A percentile compares a stretch with the other conserved stretches of the same genome.
Evolutionary conservation across 495 filamentous ascomycete species (phyloP).

Genomic region (Glutinoglossum americanum): DNA sequence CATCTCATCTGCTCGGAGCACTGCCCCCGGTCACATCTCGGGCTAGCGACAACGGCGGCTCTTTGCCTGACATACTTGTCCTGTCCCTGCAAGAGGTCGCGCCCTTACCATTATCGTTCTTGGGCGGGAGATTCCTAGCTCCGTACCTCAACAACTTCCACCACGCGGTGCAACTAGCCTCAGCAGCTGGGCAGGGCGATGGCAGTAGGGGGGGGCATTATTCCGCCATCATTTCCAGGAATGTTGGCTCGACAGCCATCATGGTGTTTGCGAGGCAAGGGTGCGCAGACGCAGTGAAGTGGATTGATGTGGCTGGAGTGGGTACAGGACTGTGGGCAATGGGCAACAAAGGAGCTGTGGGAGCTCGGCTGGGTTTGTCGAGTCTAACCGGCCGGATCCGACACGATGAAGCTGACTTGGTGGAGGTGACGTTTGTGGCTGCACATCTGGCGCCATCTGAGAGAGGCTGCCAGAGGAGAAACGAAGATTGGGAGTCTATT

Average conservation of each 20-base stretch:
- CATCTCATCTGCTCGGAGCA: conserved; percentile 47
- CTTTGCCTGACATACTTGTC: conserved; percentile 17
- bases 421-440: conserved; percentile 60
- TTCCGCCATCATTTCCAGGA: conserved; percentile 32
- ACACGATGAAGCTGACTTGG: conserved; percentile 16
- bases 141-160: conserved; percentile 52
- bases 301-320: conserved; percentile 47
- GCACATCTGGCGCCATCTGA: conserved; percentile 86
- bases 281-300: conserved; percentile 28
- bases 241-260: conserved; percentile 75
- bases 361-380: conserved; percentile 39
- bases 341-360: conserved; percentile 90
- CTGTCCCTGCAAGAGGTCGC: conserved; percentile 77
- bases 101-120: conserved; percentile 60
- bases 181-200: neutral
- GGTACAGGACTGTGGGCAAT: conserved; percentile 68
- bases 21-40: conserved; percentile 24
- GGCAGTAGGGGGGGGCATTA: conserved; percentile 17
- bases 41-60: neutral
- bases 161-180: conserved; percentile 44
- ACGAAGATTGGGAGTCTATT: conserved; percentile 69
- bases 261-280: conserved; percentile 52
- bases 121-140: conserved; percentile 60
- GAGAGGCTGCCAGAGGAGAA: conserved; percentile 41
- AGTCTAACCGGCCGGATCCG: conserved; percentile 9